A percentile compares a stretch with the other conserved stretches of the same genome.
phyloP scores from a whole-genome alignment of 2,329 filamentous ascomycete species.

The Colletotrichum tabaci region DNA sequence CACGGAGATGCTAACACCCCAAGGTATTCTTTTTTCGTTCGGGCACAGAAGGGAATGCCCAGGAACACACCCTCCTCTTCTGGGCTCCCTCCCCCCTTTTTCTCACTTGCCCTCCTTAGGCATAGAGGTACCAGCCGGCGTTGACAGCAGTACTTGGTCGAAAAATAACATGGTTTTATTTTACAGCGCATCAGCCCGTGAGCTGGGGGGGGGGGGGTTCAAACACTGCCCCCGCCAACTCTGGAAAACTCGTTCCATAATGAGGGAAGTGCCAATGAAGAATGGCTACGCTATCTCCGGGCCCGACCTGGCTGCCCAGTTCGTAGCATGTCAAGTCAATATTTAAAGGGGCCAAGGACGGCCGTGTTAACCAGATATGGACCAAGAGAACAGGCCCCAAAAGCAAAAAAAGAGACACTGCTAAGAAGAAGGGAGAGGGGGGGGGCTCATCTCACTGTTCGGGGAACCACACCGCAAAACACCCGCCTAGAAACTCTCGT shows the following conservation, averaged over 20 bases:
- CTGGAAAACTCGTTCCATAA: not conserved
- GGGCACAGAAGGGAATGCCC: too few species aligned
- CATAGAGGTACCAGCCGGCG: not conserved
- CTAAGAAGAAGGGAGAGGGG: not conserved
- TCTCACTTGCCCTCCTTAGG: too few species aligned
- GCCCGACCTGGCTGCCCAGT: not conserved
- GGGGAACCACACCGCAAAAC: not conserved
- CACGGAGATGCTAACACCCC: conserved; percentile 4
- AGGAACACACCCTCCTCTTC: not conserved
- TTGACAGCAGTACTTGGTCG: not conserved
- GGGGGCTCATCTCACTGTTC: not conserved
- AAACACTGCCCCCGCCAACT: not conserved
- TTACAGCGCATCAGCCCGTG: not conserved
- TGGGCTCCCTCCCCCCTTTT: not conserved
- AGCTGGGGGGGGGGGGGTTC: not conserved
- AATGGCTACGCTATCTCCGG: not conserved
- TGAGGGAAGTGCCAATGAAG: not conserved
- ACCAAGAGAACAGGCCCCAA: not conserved
- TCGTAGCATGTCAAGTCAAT: not conserved
- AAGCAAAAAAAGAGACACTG: not conserved
- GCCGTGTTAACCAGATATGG: not conserved
- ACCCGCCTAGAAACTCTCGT: conserved; percentile 15
- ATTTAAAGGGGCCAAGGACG: not conserved
- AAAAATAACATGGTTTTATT: not conserved
- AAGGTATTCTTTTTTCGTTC: not conserved